These are phyloP conservation scores for Saccharum officinarum DNA, from an alignment of 176 grass and related monocot species.

Conservation along the genomic window DNA sequence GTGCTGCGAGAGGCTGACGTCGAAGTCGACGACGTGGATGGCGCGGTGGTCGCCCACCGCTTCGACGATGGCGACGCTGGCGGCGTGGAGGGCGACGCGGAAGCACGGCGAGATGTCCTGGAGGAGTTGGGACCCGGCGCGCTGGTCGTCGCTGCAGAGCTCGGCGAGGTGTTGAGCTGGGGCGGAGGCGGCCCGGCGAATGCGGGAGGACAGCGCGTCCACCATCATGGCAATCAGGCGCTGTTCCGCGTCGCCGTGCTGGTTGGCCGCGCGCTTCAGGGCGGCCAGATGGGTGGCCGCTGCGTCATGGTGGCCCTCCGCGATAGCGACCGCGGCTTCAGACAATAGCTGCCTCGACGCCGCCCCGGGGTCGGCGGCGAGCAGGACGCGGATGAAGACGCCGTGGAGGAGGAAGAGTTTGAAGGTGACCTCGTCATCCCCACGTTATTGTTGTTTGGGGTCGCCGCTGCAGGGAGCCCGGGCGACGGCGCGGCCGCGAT, in stretches of 20 bases:
- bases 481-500: constrained; percentile 23
- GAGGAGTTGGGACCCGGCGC: constrained; percentile 53
- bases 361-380: constrained; percentile 55
- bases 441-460: constrained; percentile 8
- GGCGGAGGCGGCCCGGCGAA: constrained; percentile 23
- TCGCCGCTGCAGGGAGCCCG: constrained; percentile 9
- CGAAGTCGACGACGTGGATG: constrained; percentile 87
- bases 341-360: constrained; percentile 61
- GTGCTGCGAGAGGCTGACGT: constrained; percentile 68
- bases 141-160: constrained; percentile 58
- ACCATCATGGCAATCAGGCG: constrained; percentile 80
- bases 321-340: constrained; percentile 61
- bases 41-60: constrained; percentile 42
- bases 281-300: constrained; percentile 49
- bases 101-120: constrained; percentile 71
- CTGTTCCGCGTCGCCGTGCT: constrained; percentile 66
- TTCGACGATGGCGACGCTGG: constrained; percentile 65
- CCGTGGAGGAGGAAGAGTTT: constrained; percentile 78
- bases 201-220: constrained; percentile 51
- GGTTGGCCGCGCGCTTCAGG: constrained; percentile 47
- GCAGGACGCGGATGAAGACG: constrained; percentile 74
- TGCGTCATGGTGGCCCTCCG: constrained; percentile 60
- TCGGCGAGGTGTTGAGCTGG: constrained; percentile 39
- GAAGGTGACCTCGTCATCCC: constrained; percentile 65
- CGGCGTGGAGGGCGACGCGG: constrained; percentile 67